phyloP scores from a whole-genome alignment of 768 basidiomycete genomes.

The Auricularia sp. region DNA sequence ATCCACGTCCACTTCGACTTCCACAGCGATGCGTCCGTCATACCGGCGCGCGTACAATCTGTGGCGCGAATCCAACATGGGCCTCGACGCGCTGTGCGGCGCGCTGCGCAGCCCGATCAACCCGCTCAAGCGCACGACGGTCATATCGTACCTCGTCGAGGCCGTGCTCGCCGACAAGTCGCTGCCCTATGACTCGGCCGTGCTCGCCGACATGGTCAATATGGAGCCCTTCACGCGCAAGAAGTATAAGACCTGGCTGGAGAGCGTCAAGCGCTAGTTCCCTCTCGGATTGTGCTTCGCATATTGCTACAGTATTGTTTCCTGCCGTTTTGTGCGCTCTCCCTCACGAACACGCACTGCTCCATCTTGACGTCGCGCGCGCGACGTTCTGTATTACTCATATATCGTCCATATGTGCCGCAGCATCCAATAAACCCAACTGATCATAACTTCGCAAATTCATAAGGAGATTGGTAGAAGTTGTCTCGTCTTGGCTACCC shows the following conservation, averaged over 20 bases:
- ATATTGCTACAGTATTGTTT: neutral
- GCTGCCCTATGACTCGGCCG: conserved; percentile 27
- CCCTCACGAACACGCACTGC: too few relatives aligned
- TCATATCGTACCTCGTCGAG: conserved; percentile 38
- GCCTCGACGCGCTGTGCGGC: conserved; percentile 32
- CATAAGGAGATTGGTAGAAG: too few relatives aligned
- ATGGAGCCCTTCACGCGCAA: conserved; percentile 34
- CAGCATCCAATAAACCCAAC: too few relatives aligned
- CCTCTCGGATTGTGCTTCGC: neutral
- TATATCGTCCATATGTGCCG: too few relatives aligned
- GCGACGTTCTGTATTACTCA: too few relatives aligned
- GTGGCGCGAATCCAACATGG: conserved; percentile 29
- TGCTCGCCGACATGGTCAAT: conserved; percentile 28
- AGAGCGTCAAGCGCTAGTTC: neutral
- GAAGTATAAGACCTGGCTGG: conserved; percentile 31
- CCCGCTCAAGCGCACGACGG: conserved; percentile 37
- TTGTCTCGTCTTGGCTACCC: too few relatives aligned
- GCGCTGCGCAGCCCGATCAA: conserved; percentile 26
- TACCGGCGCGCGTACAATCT: conserved; percentile 35
- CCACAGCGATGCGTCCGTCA: neutral
- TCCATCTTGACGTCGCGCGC: too few relatives aligned
- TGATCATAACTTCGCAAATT: too few relatives aligned
- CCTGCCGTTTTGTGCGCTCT: too few relatives aligned
- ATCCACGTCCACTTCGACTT: too few relatives aligned
- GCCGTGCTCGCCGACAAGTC: conserved; percentile 31